Conservation (phyloP, 2,329 filamentous ascomycete genomes). For the Trichoderma arundinaceum region DNA sequence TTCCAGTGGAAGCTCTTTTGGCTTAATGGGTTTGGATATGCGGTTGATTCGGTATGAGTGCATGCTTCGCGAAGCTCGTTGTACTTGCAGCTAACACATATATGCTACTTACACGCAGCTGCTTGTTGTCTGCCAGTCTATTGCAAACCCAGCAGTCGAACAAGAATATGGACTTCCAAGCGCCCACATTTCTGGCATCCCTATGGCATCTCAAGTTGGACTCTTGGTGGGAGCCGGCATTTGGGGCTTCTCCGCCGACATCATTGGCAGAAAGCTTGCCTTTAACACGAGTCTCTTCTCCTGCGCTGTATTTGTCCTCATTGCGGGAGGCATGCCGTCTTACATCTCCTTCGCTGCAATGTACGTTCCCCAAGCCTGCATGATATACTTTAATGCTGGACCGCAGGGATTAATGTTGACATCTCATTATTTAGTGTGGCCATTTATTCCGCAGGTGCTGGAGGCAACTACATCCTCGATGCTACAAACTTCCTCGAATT, state of each 20-base stretch:
- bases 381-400: neutral
- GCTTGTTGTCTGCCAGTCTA: conserved; percentile 27
- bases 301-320: conserved; percentile 30
- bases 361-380: neutral
- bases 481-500: conserved; percentile 31
- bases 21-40: conserved; percentile 30
- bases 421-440: conserved; percentile 24
- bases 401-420: neutral
- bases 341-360: conserved; percentile 31
- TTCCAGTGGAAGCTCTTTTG: conserved; percentile 32
- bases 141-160: conserved; percentile 29
- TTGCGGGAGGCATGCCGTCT: conserved; percentile 30
- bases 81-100: neutral
- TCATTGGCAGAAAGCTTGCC: conserved; percentile 32
- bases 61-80: neutral
- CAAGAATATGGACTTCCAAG: conserved; percentile 30
- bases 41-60: conserved; percentile 25
- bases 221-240: conserved; percentile 32
- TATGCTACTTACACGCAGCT: neutral
- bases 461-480: conserved; percentile 33
- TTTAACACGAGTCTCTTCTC: conserved; percentile 32
- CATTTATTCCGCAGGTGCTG: conserved; percentile 31
- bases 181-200: conserved; percentile 29
- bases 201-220: conserved; percentile 29
- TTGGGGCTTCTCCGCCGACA: conserved; percentile 32